Evolutionary conservation across 257 asterid species (phyloP).

Genomic region (Penstemon newberryi): DNA sequence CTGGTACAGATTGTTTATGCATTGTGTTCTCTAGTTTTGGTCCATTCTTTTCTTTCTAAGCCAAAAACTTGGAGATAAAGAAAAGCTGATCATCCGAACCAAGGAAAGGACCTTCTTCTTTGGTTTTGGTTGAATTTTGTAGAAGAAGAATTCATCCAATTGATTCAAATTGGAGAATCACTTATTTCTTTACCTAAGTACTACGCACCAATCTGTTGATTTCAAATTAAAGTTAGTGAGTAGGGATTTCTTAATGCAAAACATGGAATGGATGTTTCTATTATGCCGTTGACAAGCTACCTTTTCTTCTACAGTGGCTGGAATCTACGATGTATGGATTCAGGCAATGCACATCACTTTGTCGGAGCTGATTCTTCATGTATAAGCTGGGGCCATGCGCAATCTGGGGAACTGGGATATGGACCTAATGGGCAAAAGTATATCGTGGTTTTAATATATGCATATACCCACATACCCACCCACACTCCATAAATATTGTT

Average conservation of each 20-base stretch:
- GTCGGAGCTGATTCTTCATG: slow-evolving; percentile 99
- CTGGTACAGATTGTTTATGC: background rate
- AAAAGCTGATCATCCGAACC: background rate
- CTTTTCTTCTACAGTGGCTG: slow-evolving; percentile 65
- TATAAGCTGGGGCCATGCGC: slow-evolving; percentile 98
- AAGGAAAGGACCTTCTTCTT: background rate
- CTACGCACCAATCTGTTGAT: slow-evolving; percentile 8
- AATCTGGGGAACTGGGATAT: slow-evolving; percentile 95
- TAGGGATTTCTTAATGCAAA: slow-evolving; percentile 6
- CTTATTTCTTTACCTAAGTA: slow-evolving; percentile 2
- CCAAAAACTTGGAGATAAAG: slow-evolving; percentile 3
- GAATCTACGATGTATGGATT: slow-evolving; percentile 93
- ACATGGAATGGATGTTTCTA: background rate
- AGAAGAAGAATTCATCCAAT: background rate
- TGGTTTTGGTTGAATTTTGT: background rate
- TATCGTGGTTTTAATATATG: slow-evolving; percentile 26
- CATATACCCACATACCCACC: slow-evolving; percentile 20
- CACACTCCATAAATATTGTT: slow-evolving; percentile 2
- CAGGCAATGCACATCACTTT: slow-evolving; percentile 86
- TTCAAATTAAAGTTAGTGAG: slow-evolving; percentile 3
- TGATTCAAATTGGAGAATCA: background rate
- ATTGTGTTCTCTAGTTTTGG: background rate
- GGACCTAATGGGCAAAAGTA: slow-evolving; percentile 94
- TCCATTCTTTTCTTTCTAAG: background rate
- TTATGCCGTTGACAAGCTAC: slow-evolving; percentile 15